Evolutionary conservation across 78 protist species (phyloP), one percentile per base, ranked within the genome.

Genomic region (Dictyostelium brefeldianum): DNA sequence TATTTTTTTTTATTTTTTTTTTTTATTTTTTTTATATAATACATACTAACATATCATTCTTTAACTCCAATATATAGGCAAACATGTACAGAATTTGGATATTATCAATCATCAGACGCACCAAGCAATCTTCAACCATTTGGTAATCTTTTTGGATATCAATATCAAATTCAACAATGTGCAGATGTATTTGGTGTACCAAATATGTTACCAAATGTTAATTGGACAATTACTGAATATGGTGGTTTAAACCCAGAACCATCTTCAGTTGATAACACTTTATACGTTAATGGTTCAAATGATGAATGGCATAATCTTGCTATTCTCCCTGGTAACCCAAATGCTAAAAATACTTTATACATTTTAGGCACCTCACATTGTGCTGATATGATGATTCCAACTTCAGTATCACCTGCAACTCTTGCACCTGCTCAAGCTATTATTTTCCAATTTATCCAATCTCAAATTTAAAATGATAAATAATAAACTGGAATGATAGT

Each of bases 261-360:
- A 50, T n/a, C 90, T 5, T 78, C 89, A 7, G 74, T 94, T 0
- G 48, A 25, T 15, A 67, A 25, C 17, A 67, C 75, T 6, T n/a
- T 92, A 27, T 94, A 73, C 53, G 92, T 81, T 18, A 80, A 80
- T 57, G 77, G 73, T n/a, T n/a, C 75, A 29, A 85, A 74, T 50
- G 97, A 95, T 67, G 95, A 94, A 70, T 95, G 97, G 97, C 95
- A 89, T 71, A 46, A 94, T 36, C 80, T 92, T 12, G 81, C 85
- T 50, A 75, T 92, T 29, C 46, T 20, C 25, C 85, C 41, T 47
- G 75, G 41, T 67, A 67, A 31, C 69, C 75, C 71, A 62, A 18
- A 77, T 11, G 31, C 50, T 18, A 31, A 56, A 20, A 31, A 57
- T 8, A 36, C 67, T 67, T 18, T 78, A 15, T 90, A 41, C 50